These are phyloP conservation scores for Neocallimastix lanati DNA, from an alignment of 192 early-diverging fungal genomes.

Conservation along the genomic window DNA sequence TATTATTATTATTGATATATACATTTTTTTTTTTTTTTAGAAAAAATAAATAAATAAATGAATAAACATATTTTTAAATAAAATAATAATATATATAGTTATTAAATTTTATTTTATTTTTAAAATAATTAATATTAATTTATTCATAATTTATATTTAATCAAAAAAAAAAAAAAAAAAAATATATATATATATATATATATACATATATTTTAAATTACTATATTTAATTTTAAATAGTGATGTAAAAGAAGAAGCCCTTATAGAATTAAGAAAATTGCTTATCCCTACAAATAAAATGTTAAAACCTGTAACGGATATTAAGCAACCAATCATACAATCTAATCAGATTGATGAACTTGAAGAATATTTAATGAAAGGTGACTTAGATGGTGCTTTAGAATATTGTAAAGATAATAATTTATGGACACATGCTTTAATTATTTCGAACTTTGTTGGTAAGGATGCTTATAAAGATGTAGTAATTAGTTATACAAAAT, in stretches of 20 bases:
- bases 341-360: not conserved
- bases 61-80: too few relatives aligned
- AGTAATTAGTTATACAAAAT: constrained; percentile 13
- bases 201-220: too few relatives aligned
- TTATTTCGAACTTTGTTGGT: constrained; percentile 72
- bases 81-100: too few relatives aligned
- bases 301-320: not conserved
- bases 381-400: not conserved
- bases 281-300: not conserved
- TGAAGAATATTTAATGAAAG: not conserved
- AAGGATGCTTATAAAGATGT: constrained; percentile 67
- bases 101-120: too few relatives aligned
- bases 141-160: too few relatives aligned
- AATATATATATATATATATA: too few relatives aligned
- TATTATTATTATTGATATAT: too few relatives aligned
- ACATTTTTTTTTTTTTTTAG: too few relatives aligned
- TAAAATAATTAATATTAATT: too few relatives aligned
- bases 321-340: not conserved
- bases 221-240: too few relatives aligned
- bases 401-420: constrained; percentile 2
- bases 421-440: constrained; percentile 78
- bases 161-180: too few relatives aligned
- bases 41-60: too few relatives aligned
- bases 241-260: not conserved
- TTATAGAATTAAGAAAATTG: not conserved